These are phyloP conservation scores for Gossypium australe DNA, from an alignment of 345 rosid genomes.

Conservation along the genomic window DNA sequence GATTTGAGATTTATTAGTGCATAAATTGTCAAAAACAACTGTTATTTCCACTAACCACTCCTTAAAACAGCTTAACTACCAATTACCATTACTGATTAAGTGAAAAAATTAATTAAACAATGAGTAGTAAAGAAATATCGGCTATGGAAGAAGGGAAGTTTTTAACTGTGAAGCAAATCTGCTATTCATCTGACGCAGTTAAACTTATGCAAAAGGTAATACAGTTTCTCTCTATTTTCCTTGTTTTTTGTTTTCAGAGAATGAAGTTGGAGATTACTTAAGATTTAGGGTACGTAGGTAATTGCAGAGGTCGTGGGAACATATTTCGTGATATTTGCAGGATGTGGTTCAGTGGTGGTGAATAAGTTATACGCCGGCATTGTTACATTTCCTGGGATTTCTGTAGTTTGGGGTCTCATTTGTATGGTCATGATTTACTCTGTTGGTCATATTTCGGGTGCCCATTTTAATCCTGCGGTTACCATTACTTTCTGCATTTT, in stretches of 20 bases:
- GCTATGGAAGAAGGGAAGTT: background rate
- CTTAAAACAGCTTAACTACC: conserved; percentile 14
- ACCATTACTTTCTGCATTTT: conserved; percentile 58
- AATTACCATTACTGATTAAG: background rate
- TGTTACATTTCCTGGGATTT: conserved; percentile 53
- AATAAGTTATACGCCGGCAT: conserved; percentile 47
- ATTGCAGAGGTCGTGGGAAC: conserved; percentile 68
- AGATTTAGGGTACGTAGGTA: conserved; percentile 24
- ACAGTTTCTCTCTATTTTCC: background rate
- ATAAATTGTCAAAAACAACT: background rate
- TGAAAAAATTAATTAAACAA: background rate
- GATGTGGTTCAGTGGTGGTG: conserved; percentile 64
- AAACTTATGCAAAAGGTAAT: conserved; percentile 17
- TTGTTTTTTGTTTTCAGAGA: no score
- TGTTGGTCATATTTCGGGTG: conserved; percentile 72
- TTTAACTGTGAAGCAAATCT: background rate
- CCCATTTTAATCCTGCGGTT: conserved; percentile 75
- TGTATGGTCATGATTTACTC: conserved; percentile 74
- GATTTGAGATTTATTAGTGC: background rate
- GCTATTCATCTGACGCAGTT: background rate
- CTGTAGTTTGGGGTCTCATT: conserved; percentile 62
- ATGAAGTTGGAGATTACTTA: no score
- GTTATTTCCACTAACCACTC: conserved; percentile 10
- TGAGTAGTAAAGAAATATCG: background rate
- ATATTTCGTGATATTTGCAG: conserved; percentile 64